Base-by-base conservation (phyloP, 2,329 filamentous ascomycete species). In the Dactylellina sp. region DNA sequence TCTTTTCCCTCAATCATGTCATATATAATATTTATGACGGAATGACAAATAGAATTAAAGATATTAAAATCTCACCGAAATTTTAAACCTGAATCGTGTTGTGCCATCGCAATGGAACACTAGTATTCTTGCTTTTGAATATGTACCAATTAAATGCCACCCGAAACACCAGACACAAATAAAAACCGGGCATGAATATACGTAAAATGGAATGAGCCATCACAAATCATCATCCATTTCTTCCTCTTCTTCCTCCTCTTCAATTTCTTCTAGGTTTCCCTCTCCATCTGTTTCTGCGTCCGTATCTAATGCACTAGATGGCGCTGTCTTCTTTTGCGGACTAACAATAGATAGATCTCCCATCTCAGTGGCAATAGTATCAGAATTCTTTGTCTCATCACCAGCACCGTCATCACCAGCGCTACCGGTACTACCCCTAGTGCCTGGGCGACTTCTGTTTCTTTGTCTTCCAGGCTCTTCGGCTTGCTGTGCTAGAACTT, bases 401-500 rank as follows among this genome's bases (percentile, higher is more conserved):
- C n/a, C 68, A 16, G 60, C 49, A 83, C 84, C 7, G 82, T 83
- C 11, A 80, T 81, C 6, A 79, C 79, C 9, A 76, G 79, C 20
- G 80, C 81, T 56, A 79, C 81, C 1, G 77, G 49, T 77, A 80
- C 82, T 2, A 81, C 82, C 24, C 81, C 80, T 0, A 82, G 81
- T 9, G 81, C 82, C 3, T 81, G 83, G 2, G 81, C 83, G 37
- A 79, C 37, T 72, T 18, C 68, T 46, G 37, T 49, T 65, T 39
- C 79, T 63, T 18, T 70, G 74, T 14, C 80, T 68, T 2, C 57
- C 64, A 1, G 47, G 76, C 7, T 75, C 77, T 53, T 80, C 80
- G 24, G 80, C 79, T 20, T 70, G 42, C 49, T 86, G 86, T 0
- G 88, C 89, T 42, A 89, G 87, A 61, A 90, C 89, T 81, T 90